Percentiles rank a stretch among this genome's conserved stretches.
phyloP scores from a whole-genome alignment of 805 yeast species.

The Wickerhamiella brachini region DNA sequence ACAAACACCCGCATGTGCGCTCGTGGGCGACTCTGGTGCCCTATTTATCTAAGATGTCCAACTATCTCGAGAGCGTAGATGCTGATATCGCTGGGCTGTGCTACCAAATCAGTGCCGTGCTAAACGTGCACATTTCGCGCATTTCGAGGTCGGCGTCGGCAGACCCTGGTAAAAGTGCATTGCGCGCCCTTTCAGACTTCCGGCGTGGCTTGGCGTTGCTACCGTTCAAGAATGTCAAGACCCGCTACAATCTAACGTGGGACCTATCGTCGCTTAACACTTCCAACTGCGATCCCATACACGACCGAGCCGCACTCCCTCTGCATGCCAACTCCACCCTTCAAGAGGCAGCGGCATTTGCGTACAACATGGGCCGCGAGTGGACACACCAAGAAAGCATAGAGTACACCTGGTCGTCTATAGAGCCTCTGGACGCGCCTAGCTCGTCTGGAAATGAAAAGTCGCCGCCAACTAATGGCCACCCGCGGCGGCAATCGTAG shows the following conservation, averaged over 20 bases:
- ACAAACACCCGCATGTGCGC: constrained; percentile 19
- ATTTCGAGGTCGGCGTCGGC: constrained; percentile 1
- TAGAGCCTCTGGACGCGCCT: background rate
- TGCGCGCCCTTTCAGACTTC: constrained; percentile 18
- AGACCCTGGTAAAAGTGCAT: constrained; percentile 5
- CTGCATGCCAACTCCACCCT: constrained; percentile 26
- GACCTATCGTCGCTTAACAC: constrained; percentile 11
- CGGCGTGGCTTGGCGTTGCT: constrained; percentile 18
- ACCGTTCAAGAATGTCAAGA: constrained; percentile 11
- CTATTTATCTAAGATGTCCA: constrained; percentile 21
- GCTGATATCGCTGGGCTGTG: constrained; percentile 21
- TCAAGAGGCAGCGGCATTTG: constrained; percentile 30
- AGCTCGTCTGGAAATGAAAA: background rate
- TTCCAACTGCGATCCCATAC: constrained; percentile 22
- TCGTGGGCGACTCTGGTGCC: constrained; percentile 28
- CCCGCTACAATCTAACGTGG: constrained; percentile 17
- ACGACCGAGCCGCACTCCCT: constrained; percentile 25
- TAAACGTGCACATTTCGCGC: constrained; percentile 17
- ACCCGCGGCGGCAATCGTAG: background rate
- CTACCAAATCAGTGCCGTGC: constrained; percentile 22
- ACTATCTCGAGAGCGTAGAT: constrained; percentile 15
- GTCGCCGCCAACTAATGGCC: background rate
- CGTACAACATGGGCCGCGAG: constrained; percentile 23
- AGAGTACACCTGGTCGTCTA: constrained; percentile 20
- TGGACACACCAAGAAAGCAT: constrained; percentile 25